phyloP scores from a whole-genome alignment of 768 basidiomycete species.

The Lepiota venenata region DNA sequence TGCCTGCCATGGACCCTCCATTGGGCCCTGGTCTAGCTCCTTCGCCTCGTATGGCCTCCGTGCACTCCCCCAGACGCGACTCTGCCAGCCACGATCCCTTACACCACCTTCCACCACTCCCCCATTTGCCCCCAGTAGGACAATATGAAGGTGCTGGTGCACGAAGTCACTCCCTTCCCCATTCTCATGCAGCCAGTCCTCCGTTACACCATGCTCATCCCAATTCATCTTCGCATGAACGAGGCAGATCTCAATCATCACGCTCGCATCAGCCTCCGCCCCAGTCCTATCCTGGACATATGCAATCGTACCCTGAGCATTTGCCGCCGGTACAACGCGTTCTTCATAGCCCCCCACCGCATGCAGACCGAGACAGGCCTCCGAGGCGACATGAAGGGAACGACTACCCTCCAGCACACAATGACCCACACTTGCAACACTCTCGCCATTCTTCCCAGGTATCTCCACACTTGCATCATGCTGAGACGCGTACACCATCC shows the following conservation, averaged over 20 bases:
- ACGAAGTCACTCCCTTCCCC: constrained; percentile 21
- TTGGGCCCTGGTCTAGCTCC: constrained; percentile 30
- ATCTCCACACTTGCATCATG: constrained; percentile 4
- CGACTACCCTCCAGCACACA: constrained; percentile 10
- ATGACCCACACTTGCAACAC: constrained; percentile 14
- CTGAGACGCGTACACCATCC: constrained; percentile 24
- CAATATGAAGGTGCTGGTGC: constrained; percentile 25
- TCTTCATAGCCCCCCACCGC: constrained; percentile 46
- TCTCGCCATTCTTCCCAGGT: constrained; percentile 28
- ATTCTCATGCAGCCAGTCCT: constrained; percentile 33
- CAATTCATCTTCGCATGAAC: constrained; percentile 34
- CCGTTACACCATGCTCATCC: constrained; percentile 40
- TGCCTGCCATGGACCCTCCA: constrained; percentile 47
- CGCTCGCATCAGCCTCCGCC: constrained; percentile 42
- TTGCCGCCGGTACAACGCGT: constrained; percentile 41
- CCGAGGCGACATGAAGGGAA: constrained; percentile 41
- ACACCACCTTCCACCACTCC: constrained; percentile 48
- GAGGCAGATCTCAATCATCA: constrained; percentile 48
- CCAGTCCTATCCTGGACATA: constrained; percentile 33
- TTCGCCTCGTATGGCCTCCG: constrained; percentile 35
- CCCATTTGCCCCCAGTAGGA: constrained; percentile 41
- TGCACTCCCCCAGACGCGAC: constrained; percentile 41
- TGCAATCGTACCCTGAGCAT: constrained; percentile 47
- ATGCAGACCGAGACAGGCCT: constrained; percentile 39
- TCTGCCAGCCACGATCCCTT: constrained; percentile 38